Evolutionary conservation across 768 basidiomycete genomes (phyloP).

Genomic region (Lyophyllum shimeji): DNA sequence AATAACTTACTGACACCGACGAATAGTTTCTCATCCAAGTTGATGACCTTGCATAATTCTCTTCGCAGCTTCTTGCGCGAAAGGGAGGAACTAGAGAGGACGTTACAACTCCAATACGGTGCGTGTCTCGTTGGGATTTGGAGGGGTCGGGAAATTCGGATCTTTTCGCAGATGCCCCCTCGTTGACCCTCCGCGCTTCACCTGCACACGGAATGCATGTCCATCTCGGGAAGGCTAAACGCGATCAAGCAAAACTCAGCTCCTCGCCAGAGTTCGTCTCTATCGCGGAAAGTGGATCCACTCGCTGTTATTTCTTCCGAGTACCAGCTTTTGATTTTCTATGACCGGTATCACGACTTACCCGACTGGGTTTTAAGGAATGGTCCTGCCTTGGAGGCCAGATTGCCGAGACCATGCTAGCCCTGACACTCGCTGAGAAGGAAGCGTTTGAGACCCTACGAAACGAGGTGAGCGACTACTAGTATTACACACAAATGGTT

Average conservation of each 20-base stretch:
- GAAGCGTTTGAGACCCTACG: slow-evolving; percentile 72
- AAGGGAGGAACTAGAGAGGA: slow-evolving; percentile 52
- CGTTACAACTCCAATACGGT: slow-evolving; percentile 58
- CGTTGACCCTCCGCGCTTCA: slow-evolving; percentile 69
- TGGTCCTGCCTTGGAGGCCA: slow-evolving; percentile 77
- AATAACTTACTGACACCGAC: not conserved
- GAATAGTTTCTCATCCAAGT: slow-evolving; percentile 59
- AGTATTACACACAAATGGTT: not conserved
- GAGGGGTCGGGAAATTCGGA: not conserved
- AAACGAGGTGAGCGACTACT: slow-evolving; percentile 47
- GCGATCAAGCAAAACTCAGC: slow-evolving; percentile 53
- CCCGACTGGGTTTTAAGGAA: slow-evolving; percentile 37
- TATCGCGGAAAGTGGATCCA: slow-evolving; percentile 63
- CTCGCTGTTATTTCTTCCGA: slow-evolving; percentile 67
- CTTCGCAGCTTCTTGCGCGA: slow-evolving; percentile 44
- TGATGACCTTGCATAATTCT: slow-evolving; percentile 46
- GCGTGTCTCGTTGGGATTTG: slow-evolving; percentile 11
- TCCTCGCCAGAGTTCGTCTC: slow-evolving; percentile 49
- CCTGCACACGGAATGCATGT: slow-evolving; percentile 73
- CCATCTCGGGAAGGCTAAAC: slow-evolving; percentile 64
- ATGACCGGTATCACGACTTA: not conserved
- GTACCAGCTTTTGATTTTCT: slow-evolving; percentile 30
- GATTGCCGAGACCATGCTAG: slow-evolving; percentile 56
- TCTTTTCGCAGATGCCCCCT: slow-evolving; percentile 56
- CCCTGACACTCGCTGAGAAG: slow-evolving; percentile 61